Evolutionary conservation across 2,329 filamentous ascomycete species (phyloP).

Genomic region (Beauveria caledonica): DNA sequence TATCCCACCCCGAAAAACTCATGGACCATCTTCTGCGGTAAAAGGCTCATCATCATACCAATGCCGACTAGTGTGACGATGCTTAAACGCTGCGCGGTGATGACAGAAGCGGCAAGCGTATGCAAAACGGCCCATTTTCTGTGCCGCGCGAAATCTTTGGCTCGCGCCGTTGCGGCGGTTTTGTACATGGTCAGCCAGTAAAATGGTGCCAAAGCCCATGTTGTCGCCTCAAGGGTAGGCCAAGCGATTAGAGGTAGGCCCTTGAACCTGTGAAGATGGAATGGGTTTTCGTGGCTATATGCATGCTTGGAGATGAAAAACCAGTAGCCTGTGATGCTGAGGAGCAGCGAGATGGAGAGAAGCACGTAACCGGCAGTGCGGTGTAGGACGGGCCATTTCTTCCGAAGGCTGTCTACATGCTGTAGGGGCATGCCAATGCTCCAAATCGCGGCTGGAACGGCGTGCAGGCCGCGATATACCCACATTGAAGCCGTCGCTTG

Average conservation of each 20-base stretch:
- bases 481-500: neutral
- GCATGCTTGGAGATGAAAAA: neutral
- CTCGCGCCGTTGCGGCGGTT: neutral
- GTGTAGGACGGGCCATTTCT: slow-evolving; percentile 4
- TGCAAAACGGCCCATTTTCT: slow-evolving; percentile 8
- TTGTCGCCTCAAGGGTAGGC: slow-evolving; percentile 3
- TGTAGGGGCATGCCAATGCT: slow-evolving; percentile 9
- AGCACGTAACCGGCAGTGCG: neutral
- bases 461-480: neutral
- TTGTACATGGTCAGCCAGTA: slow-evolving; percentile 7
- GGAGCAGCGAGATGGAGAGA: slow-evolving; percentile 3
- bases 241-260: neutral
- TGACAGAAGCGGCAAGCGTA: neutral
- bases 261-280: neutral
- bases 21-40: neutral
- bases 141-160: neutral
- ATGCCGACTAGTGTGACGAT: neutral
- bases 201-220: neutral
- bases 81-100: neutral
- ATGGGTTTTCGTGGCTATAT: neutral
- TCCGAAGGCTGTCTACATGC: slow-evolving; percentile 4
- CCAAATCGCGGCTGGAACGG: slow-evolving; percentile 1
- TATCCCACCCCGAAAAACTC: neutral
- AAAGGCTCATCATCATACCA: neutral
- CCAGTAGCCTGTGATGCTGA: slow-evolving; percentile 3